These are phyloP conservation scores for Mortierella antarctica DNA, from an alignment of 192 early-diverging fungal species.

Conservation along the genomic window DNA sequence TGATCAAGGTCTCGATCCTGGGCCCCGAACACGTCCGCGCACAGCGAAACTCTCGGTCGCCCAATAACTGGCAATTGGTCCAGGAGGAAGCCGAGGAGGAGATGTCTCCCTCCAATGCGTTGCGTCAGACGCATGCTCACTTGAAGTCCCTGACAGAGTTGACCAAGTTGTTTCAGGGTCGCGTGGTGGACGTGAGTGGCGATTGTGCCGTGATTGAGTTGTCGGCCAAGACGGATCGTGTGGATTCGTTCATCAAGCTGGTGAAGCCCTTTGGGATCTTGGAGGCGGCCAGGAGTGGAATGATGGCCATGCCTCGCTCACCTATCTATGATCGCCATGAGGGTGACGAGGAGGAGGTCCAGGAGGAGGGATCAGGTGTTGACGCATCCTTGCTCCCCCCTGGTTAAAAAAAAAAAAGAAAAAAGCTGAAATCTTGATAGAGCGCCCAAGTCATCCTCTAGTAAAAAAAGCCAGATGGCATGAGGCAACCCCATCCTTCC, in stretches of 20 bases:
- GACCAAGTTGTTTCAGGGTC: constrained; percentile 85
- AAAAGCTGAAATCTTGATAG: no score
- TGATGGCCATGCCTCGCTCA: constrained; percentile 97
- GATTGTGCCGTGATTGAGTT: constrained; percentile 90
- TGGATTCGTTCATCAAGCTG: constrained; percentile 94
- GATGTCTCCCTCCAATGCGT: constrained; percentile 55
- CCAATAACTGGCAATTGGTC: constrained; percentile 26
- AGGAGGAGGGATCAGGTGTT: constrained; percentile 72
- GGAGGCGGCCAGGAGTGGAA: constrained; percentile 92
- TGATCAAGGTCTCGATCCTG: constrained; percentile 93
- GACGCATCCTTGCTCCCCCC: constrained; percentile 95
- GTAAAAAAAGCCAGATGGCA: neutral
- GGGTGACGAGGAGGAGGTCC: constrained; percentile 70
- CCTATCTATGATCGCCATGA: constrained; percentile 82
- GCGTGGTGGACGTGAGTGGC: constrained; percentile 87
- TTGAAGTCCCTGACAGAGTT: constrained; percentile 86
- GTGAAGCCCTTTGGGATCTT: constrained; percentile 95
- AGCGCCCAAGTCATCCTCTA: neutral
- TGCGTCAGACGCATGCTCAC: constrained; percentile 69
- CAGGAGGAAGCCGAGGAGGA: constrained; percentile 41
- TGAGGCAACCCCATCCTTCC: no score
- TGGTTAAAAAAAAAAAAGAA: constrained; percentile 64
- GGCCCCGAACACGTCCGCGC: constrained; percentile 72
- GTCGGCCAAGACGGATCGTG: constrained; percentile 85
- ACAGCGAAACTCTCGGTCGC: constrained; percentile 53